Percentiles rank a stretch among this genome's conserved stretches.
These are phyloP conservation scores for Erigeron canadensis DNA, from an alignment of 129 eudicot species.

Conservation along the genomic window DNA sequence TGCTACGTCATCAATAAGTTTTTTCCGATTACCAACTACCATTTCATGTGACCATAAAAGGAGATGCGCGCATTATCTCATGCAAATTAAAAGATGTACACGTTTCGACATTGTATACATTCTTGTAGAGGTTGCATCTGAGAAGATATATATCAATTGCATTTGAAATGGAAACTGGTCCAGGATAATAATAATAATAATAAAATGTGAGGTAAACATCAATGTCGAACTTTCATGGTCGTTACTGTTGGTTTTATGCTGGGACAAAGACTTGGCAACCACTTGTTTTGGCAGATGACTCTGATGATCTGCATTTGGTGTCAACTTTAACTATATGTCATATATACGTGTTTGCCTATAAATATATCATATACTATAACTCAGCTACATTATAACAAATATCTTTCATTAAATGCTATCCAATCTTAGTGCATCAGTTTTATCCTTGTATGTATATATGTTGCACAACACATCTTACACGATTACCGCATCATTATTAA, in stretches of 20 bases:
- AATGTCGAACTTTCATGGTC: constrained; percentile 26
- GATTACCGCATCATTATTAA: too few relatives aligned
- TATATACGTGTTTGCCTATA: neutral
- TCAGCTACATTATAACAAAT: too few relatives aligned
- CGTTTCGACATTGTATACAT: constrained; percentile 15
- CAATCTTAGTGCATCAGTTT: too few relatives aligned
- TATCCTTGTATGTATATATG: too few relatives aligned
- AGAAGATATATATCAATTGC: neutral
- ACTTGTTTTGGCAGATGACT: constrained; percentile 23
- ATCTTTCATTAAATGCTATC: too few relatives aligned
- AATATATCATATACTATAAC: too few relatives aligned
- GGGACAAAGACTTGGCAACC: constrained; percentile 29
- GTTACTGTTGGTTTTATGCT: constrained; percentile 33
- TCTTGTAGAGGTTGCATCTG: neutral
- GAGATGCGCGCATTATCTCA: neutral
- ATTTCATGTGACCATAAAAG: constrained; percentile 4
- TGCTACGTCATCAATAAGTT: too few relatives aligned
- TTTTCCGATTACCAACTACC: neutral
- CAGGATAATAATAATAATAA: too few relatives aligned
- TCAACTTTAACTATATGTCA: constrained; percentile 21
- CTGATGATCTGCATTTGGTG: constrained; percentile 17
- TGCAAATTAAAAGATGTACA: constrained; percentile 8
- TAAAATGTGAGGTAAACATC: constrained; percentile 30
- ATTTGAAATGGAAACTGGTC: neutral
- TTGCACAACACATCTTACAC: too few relatives aligned